phyloP scores from a whole-genome alignment of 108 stramenopile species.

The Seminavis robusta region DNA sequence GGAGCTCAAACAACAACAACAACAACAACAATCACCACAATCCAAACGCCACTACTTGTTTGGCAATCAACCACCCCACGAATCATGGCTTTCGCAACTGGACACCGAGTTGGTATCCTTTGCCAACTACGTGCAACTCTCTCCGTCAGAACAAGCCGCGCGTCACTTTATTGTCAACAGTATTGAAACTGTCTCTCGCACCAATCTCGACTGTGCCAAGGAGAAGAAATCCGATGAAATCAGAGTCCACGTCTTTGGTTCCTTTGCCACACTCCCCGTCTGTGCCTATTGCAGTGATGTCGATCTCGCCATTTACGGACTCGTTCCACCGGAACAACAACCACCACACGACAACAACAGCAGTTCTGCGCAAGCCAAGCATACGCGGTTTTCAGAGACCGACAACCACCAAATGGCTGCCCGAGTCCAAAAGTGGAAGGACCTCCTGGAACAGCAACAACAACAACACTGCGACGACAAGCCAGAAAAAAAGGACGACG shows the following conservation, averaged over 20 bases:
- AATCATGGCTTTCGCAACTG: too few species aligned
- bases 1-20: too few species aligned
- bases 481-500: too few species aligned
- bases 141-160: slow-evolving; percentile 40
- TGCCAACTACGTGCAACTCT: slow-evolving; percentile 55
- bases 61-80: too few species aligned
- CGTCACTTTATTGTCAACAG: slow-evolving; percentile 28
- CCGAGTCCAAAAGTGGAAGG: slow-evolving; percentile 28
- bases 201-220: too few species aligned
- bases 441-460: slow-evolving; percentile 27
- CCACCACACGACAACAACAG: too few species aligned
- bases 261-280: slow-evolving; percentile 61
- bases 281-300: slow-evolving; percentile 75
- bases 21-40: too few species aligned
- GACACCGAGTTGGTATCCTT: slow-evolving; percentile 59
- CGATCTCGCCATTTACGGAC: slow-evolving; percentile 72
- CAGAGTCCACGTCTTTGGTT: slow-evolving; percentile 61
- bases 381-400: too few species aligned
- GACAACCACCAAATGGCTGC: neutral
- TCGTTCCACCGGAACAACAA: slow-evolving; percentile 30
- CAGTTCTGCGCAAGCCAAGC: too few species aligned
- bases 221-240: slow-evolving; percentile 7
- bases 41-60: too few species aligned
- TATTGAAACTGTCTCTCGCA: slow-evolving; percentile 28
- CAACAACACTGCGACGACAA: too few species aligned